These are phyloP conservation scores for Neurospora tetraspora DNA, from an alignment of 495 filamentous ascomycete genomes.

Conservation along the genomic window DNA sequence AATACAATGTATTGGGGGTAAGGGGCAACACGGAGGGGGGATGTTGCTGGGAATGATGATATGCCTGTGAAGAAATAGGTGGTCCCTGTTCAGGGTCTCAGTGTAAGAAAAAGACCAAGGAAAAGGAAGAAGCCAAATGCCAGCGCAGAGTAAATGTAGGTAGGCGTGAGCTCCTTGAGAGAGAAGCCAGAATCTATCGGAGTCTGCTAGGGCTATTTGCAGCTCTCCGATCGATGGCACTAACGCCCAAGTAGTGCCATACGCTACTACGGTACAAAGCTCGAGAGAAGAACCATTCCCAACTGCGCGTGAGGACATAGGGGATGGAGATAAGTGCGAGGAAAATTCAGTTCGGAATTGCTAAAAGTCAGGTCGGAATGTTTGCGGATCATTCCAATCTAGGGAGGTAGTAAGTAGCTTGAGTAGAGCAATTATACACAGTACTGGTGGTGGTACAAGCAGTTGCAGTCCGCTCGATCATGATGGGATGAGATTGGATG, in stretches of 20 bases:
- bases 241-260: background rate
- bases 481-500: background rate
- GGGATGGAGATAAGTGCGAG: background rate
- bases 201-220: background rate
- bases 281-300: background rate
- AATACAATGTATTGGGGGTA: background rate
- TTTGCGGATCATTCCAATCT: background rate
- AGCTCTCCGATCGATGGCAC: background rate
- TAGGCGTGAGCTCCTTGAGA: background rate
- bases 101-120: background rate
- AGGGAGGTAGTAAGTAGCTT: background rate
- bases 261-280: background rate
- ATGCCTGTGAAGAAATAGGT: background rate
- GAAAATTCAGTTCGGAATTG: background rate
- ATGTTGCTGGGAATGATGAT: background rate
- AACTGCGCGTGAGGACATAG: background rate
- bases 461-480: background rate
- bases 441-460: background rate
- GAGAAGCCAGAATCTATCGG: background rate
- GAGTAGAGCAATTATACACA: background rate
- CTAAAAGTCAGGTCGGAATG: background rate
- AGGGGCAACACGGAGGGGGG: background rate
- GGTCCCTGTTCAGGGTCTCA: background rate
- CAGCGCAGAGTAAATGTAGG: background rate
- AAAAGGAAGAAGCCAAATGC: background rate